These are phyloP conservation scores for Phytophthora nicotianae DNA, from an alignment of 352 stramenopile genomes.

Conservation along the genomic window DNA sequence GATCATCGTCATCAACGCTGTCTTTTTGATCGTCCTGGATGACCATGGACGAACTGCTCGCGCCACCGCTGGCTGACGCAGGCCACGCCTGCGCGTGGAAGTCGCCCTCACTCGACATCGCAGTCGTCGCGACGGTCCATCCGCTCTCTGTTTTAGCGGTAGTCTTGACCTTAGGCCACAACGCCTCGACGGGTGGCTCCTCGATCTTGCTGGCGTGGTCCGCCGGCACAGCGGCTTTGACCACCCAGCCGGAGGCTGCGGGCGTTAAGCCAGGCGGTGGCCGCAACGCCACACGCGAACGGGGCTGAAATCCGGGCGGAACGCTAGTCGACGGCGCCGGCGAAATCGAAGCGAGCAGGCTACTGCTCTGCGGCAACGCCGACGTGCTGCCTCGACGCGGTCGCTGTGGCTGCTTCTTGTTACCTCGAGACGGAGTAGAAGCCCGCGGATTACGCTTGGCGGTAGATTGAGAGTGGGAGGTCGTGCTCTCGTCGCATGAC, in stretches of 20 bases:
- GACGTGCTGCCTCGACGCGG: constrained; percentile 28
- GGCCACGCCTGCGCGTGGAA: constrained; percentile 28
- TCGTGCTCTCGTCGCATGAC: constrained; percentile 27
- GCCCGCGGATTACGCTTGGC: constrained; percentile 20
- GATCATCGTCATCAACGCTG: constrained; percentile 28
- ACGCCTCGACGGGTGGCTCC: constrained; percentile 36
- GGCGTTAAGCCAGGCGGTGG: constrained; percentile 29
- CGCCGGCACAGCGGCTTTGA: constrained; percentile 28
- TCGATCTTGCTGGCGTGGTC: constrained; percentile 32
- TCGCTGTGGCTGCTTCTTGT: constrained; percentile 27
- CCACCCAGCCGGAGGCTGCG: constrained; percentile 38
- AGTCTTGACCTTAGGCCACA: constrained; percentile 36
- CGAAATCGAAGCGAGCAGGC: constrained; percentile 17
- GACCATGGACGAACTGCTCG: constrained; percentile 4
- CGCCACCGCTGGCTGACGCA: neutral
- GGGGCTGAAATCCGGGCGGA: constrained; percentile 29
- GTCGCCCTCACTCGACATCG: constrained; percentile 5
- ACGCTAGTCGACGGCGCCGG: constrained; percentile 18
- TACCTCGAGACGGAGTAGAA: constrained; percentile 9
- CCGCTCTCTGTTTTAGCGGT: constrained; percentile 21
- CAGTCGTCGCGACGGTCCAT: constrained; percentile 19
- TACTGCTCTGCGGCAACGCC: constrained; percentile 17
- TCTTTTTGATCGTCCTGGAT: constrained; percentile 11
- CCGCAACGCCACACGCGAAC: constrained; percentile 13
- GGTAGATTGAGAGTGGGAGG: constrained; percentile 3